Conservation (phyloP, 2,329 filamentous ascomycete species). For the Chaetoscypha palmicola region DNA sequence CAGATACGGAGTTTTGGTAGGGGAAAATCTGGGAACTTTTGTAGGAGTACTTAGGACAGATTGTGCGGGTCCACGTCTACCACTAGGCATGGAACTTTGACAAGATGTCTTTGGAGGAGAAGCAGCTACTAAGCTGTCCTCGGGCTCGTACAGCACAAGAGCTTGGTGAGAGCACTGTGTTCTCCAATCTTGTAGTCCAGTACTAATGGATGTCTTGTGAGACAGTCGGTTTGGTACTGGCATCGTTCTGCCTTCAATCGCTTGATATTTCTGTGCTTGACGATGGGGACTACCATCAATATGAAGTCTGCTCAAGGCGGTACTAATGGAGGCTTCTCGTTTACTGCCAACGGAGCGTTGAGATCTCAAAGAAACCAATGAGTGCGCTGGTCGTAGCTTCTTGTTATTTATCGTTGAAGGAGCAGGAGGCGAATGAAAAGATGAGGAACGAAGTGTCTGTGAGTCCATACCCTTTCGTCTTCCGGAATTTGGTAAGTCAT, state of each 20-base stretch:
- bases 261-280: constrained; percentile 14
- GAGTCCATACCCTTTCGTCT: constrained; percentile 47
- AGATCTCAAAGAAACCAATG: constrained; percentile 22
- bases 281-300: constrained; percentile 19
- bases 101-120: constrained; percentile 29
- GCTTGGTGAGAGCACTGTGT: constrained; percentile 19
- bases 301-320: constrained; percentile 31
- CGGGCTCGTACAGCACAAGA: constrained; percentile 24
- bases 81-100: constrained; percentile 29
- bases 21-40: constrained; percentile 23
- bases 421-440: constrained; percentile 19
- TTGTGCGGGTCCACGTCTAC: constrained; percentile 19
- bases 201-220: constrained; percentile 21
- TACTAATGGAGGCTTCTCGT: constrained; percentile 34
- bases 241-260: constrained; percentile 12
- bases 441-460: constrained; percentile 30
- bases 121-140: constrained; percentile 22
- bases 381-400: constrained; percentile 28
- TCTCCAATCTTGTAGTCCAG: constrained; percentile 17
- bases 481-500: constrained; percentile 28
- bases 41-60: not conserved
- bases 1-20: constrained; percentile 48
- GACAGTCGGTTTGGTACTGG: constrained; percentile 9
- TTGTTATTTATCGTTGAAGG: constrained; percentile 22
- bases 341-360: constrained; percentile 14